Conservation (phyloP, 2,329 filamentous ascomycete genomes). For the Westerdykella ornata region DNA sequence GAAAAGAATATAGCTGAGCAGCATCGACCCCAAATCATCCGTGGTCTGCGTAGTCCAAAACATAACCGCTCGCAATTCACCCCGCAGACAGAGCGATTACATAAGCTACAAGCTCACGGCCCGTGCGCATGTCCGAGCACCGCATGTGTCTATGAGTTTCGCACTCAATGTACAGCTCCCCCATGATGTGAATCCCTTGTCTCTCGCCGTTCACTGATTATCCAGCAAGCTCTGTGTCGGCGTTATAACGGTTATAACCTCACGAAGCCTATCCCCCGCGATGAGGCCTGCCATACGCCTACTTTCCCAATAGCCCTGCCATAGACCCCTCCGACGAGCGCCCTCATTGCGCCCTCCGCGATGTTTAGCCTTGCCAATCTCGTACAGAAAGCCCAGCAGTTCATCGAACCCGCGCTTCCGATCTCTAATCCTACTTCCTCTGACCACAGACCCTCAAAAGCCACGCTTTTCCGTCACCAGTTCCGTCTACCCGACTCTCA, state of each 20-base stretch:
- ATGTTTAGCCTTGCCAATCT: constrained; percentile 62
- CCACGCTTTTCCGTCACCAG: constrained; percentile 87
- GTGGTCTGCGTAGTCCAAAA: too few species aligned
- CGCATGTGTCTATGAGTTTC: too few species aligned
- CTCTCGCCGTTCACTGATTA: too few species aligned
- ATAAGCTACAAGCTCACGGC: too few species aligned
- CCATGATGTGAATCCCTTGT: too few species aligned
- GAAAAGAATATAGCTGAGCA: too few species aligned
- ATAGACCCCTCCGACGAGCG: constrained; percentile 1
- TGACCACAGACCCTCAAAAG: constrained; percentile 80
- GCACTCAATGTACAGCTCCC: too few species aligned
- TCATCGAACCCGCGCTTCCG: constrained; percentile 83
- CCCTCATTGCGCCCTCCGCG: constrained; percentile 14
- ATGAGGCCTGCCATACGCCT: constrained; percentile 23
- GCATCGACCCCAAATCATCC: too few species aligned
- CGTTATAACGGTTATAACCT: background rate
- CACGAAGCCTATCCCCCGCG: constrained; percentile 12
- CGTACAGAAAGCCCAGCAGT: constrained; percentile 90
- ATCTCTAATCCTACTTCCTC: constrained; percentile 58
- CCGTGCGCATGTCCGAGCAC: too few species aligned
- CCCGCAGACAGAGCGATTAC: too few species aligned
- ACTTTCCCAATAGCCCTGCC: constrained; percentile 5
- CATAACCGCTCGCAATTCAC: too few species aligned
- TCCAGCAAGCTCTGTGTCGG: too few species aligned
- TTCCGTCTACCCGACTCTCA: constrained; percentile 92